Percentiles rank a stretch among this genome's conserved stretches.
Evolutionary conservation across 129 eudicot genomes (phyloP).

Genomic region (Flaveria linearis): DNA sequence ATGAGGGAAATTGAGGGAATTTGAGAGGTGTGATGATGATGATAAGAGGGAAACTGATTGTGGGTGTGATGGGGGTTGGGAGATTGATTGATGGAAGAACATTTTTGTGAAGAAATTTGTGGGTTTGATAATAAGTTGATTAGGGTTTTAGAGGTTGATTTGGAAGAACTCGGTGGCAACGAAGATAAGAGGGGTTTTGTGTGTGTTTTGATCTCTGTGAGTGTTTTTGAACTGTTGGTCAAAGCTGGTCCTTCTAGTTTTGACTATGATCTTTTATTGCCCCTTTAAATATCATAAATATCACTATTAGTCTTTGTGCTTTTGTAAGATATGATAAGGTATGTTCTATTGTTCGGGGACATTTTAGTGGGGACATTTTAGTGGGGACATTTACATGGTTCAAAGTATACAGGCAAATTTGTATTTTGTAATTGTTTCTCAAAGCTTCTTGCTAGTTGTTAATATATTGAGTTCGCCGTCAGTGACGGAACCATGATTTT

Average conservation of each 20-base stretch:
- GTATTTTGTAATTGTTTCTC: no score
- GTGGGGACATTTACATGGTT: no score
- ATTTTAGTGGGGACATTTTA: no score
- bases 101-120: conserved; percentile 20
- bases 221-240: neutral
- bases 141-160: conserved; percentile 39
- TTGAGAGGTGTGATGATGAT: conserved; percentile 32
- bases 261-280: neutral
- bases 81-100: conserved; percentile 46
- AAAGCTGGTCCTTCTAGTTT: conserved; percentile 5
- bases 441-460: no score
- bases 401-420: no score
- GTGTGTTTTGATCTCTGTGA: neutral
- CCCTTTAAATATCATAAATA: neutral
- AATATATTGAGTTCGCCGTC: no score
- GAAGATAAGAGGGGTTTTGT: conserved; percentile 37
- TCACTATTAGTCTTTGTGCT: neutral
- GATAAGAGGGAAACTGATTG: conserved; percentile 30
- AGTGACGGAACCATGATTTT: no score
- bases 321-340: no score
- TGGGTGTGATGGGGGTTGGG: conserved; percentile 40
- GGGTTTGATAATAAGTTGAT: neutral
- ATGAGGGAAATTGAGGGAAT: conserved; percentile 43
- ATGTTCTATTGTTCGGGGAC: no score
- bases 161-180: neutral